Evolutionary conservation across 148 eudicot species (phyloP), one percentile per base, ranked within the genome.

Genomic region (Rhododendron mucronatum): DNA sequence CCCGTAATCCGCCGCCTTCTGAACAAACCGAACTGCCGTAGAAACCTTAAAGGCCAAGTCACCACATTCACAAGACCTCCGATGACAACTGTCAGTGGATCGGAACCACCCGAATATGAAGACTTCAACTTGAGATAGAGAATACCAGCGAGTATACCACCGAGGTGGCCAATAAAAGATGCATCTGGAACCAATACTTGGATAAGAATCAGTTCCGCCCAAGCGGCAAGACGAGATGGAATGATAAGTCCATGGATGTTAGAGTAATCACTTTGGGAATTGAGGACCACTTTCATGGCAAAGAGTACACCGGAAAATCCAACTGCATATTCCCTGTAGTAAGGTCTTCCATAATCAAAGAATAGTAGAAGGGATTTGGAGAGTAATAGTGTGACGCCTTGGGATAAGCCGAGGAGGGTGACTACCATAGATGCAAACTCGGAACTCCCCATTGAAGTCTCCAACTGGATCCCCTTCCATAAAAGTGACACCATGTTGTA

Each of bases 291-390:
- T 94, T 96, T 96, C 99, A 96, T 91, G 11, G 98, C 99, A 86
- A 96, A 95, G 69, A 96, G 95, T 74, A 96, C 95, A 45, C 99
- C 99, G 5, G 99, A 96, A 80, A 96, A 96, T 37, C 99, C 99
- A 59, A 92, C 99, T 11, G 99, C 91, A 65, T 93, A 93, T 85
- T 96, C 97, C 8, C 86, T 88, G 90, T 94, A 96, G 77, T 93
- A 96, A 11, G 96, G 80, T 84, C 84, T 89, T 44, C 89, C 89
- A 15, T 95, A 93, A 76, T 89, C 92, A 30, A 95, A 95, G 30
- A 87, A 73, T 74, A 91, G 75, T 37, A 94, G 76, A 89, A 93
- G 94, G 77, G 89, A 87, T 87, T 93, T 96, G 48, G 98, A 92
- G 28, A 96, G 90, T 83, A 95, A 50, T 20, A 96, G 82, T 5